phyloP scores from a whole-genome alignment of 352 stramenopile species.

The Globisporangium middletonii region DNA sequence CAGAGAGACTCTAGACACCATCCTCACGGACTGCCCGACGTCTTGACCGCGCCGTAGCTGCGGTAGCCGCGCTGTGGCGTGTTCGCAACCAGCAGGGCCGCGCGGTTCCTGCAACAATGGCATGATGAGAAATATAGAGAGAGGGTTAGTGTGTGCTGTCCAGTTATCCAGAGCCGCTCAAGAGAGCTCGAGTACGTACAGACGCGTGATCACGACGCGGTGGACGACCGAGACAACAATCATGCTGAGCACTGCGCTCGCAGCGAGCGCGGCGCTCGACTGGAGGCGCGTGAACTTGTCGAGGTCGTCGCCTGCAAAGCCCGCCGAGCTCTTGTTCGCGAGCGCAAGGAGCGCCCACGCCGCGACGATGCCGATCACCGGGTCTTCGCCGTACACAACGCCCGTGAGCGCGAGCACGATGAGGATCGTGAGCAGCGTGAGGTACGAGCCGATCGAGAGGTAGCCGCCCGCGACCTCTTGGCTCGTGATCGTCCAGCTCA shows the following conservation, averaged over 20 bases:
- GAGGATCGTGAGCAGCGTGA: conserved; percentile 38
- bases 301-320: conserved; percentile 14
- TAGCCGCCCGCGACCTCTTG: conserved; percentile 29
- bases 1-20: not conserved
- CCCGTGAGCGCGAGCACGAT: conserved; percentile 34
- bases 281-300: conserved; percentile 39
- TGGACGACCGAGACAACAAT: conserved; percentile 27
- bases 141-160: not conserved
- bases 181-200: conserved; percentile 3
- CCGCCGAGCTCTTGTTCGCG: conserved; percentile 28
- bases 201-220: conserved; percentile 13
- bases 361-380: conserved; percentile 45
- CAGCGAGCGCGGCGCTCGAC: conserved; percentile 28
- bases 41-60: conserved; percentile 14
- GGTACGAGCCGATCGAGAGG: conserved; percentile 35
- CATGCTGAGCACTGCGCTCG: conserved; percentile 22
- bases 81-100: conserved; percentile 11
- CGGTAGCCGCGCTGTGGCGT: conserved; percentile 14
- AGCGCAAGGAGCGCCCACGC: conserved; percentile 46
- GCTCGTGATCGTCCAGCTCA: conserved; percentile 52
- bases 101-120: conserved; percentile 5
- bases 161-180: not conserved
- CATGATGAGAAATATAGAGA: not conserved
- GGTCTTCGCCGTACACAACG: conserved; percentile 43
- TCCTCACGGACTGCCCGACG: conserved; percentile 6